phyloP scores from a whole-genome alignment of 805 yeast species.

The Lipomyces starkeyi region DNA sequence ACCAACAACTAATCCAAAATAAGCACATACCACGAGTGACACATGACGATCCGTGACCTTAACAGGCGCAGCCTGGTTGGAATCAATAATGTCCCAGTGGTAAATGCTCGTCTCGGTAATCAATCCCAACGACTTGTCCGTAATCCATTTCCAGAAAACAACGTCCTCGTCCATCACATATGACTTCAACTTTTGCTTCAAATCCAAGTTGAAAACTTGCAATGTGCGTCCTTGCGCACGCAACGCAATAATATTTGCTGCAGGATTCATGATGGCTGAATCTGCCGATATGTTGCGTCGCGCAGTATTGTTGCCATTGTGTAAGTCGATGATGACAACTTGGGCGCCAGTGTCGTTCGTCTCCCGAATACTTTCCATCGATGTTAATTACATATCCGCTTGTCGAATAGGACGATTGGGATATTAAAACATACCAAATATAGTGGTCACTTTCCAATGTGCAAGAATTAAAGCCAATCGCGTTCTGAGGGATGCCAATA shows the following conservation, averaged over 20 bases:
- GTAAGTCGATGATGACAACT: conserved; percentile 89
- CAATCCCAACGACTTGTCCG: conserved; percentile 73
- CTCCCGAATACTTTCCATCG: conserved; percentile 48
- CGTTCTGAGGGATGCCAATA: conserved; percentile 81
- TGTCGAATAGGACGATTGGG: not conserved
- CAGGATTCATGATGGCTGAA: conserved; percentile 95
- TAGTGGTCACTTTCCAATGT: conserved; percentile 92
- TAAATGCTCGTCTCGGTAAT: conserved; percentile 78
- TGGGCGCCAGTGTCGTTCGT: conserved; percentile 60
- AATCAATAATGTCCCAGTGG: conserved; percentile 84
- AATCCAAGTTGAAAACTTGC: conserved; percentile 87
- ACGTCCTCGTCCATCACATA: conserved; percentile 86
- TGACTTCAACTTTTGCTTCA: conserved; percentile 88
- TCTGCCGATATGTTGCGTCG: conserved; percentile 97
- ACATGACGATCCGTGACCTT: conserved; percentile 84
- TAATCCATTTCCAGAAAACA: conserved; percentile 94
- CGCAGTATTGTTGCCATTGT: conserved; percentile 76
- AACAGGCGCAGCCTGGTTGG: conserved; percentile 76
- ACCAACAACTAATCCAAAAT: not conserved
- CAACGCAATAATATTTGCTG: conserved; percentile 84
- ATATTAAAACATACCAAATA: conserved; percentile 62
- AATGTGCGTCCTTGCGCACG: conserved; percentile 96
- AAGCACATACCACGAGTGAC: conserved; percentile 51
- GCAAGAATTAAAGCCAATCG: conserved; percentile 90
- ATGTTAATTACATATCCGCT: not conserved